These are phyloP conservation scores for Ophiostoma australiae DNA, from an alignment of 2,329 filamentous ascomycete genomes.

Conservation along the genomic window DNA sequence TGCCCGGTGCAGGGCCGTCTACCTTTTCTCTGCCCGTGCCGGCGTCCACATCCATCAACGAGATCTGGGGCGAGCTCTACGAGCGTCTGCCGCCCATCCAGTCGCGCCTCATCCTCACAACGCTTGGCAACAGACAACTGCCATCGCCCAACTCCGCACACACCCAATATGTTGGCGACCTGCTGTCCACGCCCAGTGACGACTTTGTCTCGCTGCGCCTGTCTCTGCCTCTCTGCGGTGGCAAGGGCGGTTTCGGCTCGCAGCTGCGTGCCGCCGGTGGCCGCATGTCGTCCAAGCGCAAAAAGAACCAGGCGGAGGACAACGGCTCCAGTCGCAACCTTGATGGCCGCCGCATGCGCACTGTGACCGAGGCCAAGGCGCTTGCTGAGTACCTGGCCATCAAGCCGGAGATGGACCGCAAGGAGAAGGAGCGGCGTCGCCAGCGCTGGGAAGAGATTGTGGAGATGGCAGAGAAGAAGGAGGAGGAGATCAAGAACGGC, in stretches of 20 bases:
- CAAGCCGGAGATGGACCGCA: constrained; percentile 95
- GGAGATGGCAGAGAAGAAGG: constrained; percentile 72
- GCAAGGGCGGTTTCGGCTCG: constrained; percentile 96
- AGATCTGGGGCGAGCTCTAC: constrained; percentile 61
- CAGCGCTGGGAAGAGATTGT: constrained; percentile 86
- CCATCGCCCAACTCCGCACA: constrained; percentile 42
- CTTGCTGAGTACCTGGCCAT: constrained; percentile 91
- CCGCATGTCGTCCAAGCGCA: constrained; percentile 90
- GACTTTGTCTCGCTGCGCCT: constrained; percentile 79
- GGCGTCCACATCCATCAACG: constrained; percentile 58
- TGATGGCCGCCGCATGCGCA: constrained; percentile 82
- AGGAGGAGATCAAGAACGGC: constrained; percentile 76
- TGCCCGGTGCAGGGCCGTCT: constrained; percentile 75
- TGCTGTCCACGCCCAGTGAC: constrained; percentile 54
- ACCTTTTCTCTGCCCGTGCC: constrained; percentile 73
- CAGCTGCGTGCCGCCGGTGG: constrained; percentile 94
- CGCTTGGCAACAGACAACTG: constrained; percentile 70
- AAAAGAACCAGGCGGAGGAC: constrained; percentile 77
- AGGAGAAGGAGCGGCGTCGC: constrained; percentile 80
- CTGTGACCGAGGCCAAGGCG: constrained; percentile 91
- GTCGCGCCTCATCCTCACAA: constrained; percentile 72
- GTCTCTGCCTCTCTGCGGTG: constrained; percentile 73
- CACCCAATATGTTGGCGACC: constrained; percentile 49
- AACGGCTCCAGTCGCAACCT: constrained; percentile 91
- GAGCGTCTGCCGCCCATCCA: constrained; percentile 54